Base-by-base conservation (phyloP, 2,329 filamentous ascomycete species). In the Curvularia verruculosa region DNA sequence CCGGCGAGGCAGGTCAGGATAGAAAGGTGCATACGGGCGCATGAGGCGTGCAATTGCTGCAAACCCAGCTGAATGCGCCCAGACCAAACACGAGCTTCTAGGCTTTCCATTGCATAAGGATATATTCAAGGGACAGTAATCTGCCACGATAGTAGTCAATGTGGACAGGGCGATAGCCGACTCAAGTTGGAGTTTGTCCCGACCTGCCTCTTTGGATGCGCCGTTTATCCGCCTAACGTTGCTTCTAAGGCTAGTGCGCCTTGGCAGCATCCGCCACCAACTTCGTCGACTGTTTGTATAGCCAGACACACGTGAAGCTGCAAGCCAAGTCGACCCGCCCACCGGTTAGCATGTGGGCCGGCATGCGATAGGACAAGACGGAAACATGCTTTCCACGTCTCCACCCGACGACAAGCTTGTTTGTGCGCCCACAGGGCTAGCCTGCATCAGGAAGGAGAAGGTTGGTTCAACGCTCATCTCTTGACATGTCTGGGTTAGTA, bases 361-460 rank as follows among this genome's bases (percentile, higher is more conserved):
- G 53, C 48, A 62, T 52, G 59, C 63, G 61, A 69, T 67, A 60
- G 55, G 56, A 54, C 51, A 45, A 56, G 19, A 26, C 51, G 51
- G 52, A 68, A 60, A 64, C 53, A 68, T 59, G 66, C 65, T 68
- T 69, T 67, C 60, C 59, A 52, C 55, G 37, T 52, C 46, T 50
- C 59, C 64, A 65, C 61, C 55, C 49, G 34, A 60, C 51, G 51
- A 52, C 63, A 60, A 67, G 65, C 67, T 69, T 68, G 48, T 67
- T 68, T 67, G 56, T 57, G 43, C 53, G 54, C 46, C 52, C 56
- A 50, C 46, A 43, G 51, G 51, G 6, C 52, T 67, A 69, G 55
- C 36, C 64, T 31, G 1, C 13, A 63, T 60, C 21, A 60, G 67
- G 67, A 58, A 69, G 67, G 67, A 65, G 67, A 65, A 28, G 53